These are phyloP conservation scores for Ophiocordyceps polyrhachis-furcata DNA, from an alignment of 2,329 filamentous ascomycete species.

Conservation along the genomic window DNA sequence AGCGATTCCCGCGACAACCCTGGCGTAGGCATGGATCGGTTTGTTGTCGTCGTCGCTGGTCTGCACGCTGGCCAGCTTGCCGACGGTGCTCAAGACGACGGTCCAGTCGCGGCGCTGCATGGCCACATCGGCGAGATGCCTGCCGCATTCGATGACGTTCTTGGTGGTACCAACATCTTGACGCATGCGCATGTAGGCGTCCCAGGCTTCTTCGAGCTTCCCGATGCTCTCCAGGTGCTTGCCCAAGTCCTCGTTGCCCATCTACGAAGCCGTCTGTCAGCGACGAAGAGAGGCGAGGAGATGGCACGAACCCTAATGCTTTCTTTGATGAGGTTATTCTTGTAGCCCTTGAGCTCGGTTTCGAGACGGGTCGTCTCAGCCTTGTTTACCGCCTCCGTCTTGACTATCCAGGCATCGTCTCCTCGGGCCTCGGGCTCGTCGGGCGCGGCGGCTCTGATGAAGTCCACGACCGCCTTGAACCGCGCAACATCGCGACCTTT, in stretches of 20 bases:
- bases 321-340: constrained; percentile 94
- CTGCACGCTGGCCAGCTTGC: constrained; percentile 42
- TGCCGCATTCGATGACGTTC: constrained; percentile 67
- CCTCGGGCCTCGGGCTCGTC: constrained; percentile 45
- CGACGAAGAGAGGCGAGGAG: neutral
- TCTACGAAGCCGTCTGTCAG: constrained; percentile 30
- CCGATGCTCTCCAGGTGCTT: constrained; percentile 66
- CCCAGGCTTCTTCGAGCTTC: constrained; percentile 51
- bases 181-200: constrained; percentile 72
- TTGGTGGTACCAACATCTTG: constrained; percentile 71
- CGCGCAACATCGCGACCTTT: constrained; percentile 50
- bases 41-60: constrained; percentile 27
- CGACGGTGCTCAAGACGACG: constrained; percentile 37
- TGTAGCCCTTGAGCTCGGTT: constrained; percentile 73
- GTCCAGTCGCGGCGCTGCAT: constrained; percentile 65
- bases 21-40: constrained; percentile 27
- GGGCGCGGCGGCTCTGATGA: constrained; percentile 44
- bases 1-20: constrained; percentile 31
- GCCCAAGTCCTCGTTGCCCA: constrained; percentile 86
- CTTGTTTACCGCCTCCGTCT: constrained; percentile 45
- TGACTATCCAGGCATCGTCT: constrained; percentile 61
- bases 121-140: constrained; percentile 57
- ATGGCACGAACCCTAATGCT: constrained; percentile 54
- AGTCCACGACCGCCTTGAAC: constrained; percentile 52
- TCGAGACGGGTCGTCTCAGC: constrained; percentile 61